These are phyloP conservation scores for Didymella pinodella DNA, from an alignment of 2,329 filamentous ascomycete genomes.

Conservation along the genomic window DNA sequence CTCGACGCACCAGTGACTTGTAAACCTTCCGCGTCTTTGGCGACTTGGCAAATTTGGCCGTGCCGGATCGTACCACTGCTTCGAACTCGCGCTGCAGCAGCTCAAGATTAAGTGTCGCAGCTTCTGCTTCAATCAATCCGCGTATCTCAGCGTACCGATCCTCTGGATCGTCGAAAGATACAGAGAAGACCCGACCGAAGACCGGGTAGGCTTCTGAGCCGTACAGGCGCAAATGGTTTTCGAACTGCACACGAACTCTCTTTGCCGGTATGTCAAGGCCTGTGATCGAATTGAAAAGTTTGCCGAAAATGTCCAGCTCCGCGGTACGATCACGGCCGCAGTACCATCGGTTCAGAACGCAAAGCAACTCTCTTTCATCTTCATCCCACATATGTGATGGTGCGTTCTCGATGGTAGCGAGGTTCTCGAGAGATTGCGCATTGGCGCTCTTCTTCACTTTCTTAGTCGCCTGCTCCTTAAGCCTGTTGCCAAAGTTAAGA, in stretches of 20 bases:
- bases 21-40: constrained; percentile 4
- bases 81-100: neutral
- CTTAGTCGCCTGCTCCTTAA: neutral
- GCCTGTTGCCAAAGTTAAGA: neutral
- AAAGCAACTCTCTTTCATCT: constrained; percentile 19
- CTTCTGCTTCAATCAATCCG: constrained; percentile 12
- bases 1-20: neutral
- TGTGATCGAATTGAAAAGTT: constrained; percentile 23
- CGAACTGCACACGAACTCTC: constrained; percentile 16
- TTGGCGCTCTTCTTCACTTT: neutral
- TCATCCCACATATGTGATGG: constrained; percentile 14
- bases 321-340: neutral
- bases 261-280: neutral
- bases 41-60: neutral
- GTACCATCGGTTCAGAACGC: constrained; percentile 20
- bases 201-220: constrained; percentile 15
- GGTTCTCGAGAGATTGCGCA: neutral
- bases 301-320: neutral
- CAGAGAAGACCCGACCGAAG: constrained; percentile 11
- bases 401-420: neutral
- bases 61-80: neutral
- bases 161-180: constrained; percentile 23
- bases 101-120: neutral
- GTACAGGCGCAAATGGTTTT: constrained; percentile 13
- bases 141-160: constrained; percentile 13